A percentile compares a stretch with the other conserved stretches of the same genome.
Evolutionary conservation across 2,329 filamentous ascomycete genomes (phyloP).

Genomic region (Trichoderma cornu-damae): DNA sequence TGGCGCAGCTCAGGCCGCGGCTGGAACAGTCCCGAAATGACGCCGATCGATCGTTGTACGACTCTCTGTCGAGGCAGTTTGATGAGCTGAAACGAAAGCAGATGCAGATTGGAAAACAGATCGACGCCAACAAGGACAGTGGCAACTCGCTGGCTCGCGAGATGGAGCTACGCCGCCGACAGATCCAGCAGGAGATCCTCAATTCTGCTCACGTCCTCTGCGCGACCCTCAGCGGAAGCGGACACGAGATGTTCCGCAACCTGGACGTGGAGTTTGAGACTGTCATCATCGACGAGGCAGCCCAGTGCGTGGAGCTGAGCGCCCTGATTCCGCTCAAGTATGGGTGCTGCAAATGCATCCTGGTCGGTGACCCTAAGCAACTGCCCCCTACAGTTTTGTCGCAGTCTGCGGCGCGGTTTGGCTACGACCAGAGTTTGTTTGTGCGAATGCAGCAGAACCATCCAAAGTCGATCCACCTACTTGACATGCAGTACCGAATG

Average conservation of each 20-base stretch:
- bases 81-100: conserved; percentile 74
- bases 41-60: conserved; percentile 43
- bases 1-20: conserved; percentile 65
- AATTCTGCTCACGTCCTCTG: conserved; percentile 90
- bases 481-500: conserved; percentile 99
- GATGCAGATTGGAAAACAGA: conserved; percentile 66
- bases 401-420: conserved; percentile 83
- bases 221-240: conserved; percentile 88
- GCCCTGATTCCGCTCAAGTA: conserved; percentile 97
- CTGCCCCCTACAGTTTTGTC: conserved; percentile 93
- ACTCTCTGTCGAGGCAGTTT: conserved; percentile 67
- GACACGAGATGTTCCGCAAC: conserved; percentile 95
- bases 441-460: conserved; percentile 96
- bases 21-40: conserved; percentile 62
- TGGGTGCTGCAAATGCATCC: conserved; percentile 90
- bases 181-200: conserved; percentile 85
- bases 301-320: conserved; percentile 95
- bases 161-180: conserved; percentile 75
- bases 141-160: conserved; percentile 78
- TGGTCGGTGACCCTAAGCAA: conserved; percentile 97
- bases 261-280: conserved; percentile 96
- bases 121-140: conserved; percentile 81
- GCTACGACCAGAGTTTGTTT: conserved; percentile 97
- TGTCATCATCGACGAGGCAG: conserved; percentile 95
- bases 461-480: conserved; percentile 78